These are phyloP conservation scores for Myriangium duriaei DNA, from an alignment of 2,329 filamentous ascomycete genomes.

Conservation along the genomic window DNA sequence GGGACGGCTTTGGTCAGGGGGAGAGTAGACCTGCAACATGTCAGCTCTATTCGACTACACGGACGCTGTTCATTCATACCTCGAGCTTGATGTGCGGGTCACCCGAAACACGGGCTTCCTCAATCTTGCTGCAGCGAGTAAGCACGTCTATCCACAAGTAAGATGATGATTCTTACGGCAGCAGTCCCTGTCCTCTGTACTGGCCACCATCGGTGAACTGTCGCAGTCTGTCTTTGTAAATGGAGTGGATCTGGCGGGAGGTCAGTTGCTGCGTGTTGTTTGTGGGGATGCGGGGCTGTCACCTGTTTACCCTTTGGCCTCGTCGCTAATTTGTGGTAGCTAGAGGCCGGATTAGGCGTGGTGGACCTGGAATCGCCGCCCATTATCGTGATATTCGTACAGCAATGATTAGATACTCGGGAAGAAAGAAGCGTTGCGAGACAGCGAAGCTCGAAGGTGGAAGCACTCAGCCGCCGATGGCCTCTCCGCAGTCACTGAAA, in stretches of 20 bases:
- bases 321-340: constrained; percentile 38
- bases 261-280: background rate
- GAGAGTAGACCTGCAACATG: constrained; percentile 51
- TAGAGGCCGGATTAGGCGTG: constrained; percentile 19
- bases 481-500: no score
- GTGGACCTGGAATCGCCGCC: constrained; percentile 24
- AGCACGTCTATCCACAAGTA: background rate
- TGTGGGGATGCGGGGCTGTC: background rate
- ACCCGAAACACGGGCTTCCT: constrained; percentile 55
- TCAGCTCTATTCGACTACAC: background rate
- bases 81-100: constrained; percentile 68
- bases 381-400: constrained; percentile 18
- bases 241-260: constrained; percentile 51
- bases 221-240: constrained; percentile 72
- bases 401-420: no score
- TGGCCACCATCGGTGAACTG: constrained; percentile 72
- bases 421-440: no score
- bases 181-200: constrained; percentile 26
- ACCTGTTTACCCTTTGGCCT: constrained; percentile 54
- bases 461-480: no score
- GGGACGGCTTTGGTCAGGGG: constrained; percentile 65
- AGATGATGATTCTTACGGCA: constrained; percentile 41
- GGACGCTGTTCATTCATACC: constrained; percentile 22
- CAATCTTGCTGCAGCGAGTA: constrained; percentile 48
- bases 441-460: no score